These are phyloP conservation scores for Globisporangium yorkense DNA, from an alignment of 352 stramenopile species.

Conservation along the genomic window DNA sequence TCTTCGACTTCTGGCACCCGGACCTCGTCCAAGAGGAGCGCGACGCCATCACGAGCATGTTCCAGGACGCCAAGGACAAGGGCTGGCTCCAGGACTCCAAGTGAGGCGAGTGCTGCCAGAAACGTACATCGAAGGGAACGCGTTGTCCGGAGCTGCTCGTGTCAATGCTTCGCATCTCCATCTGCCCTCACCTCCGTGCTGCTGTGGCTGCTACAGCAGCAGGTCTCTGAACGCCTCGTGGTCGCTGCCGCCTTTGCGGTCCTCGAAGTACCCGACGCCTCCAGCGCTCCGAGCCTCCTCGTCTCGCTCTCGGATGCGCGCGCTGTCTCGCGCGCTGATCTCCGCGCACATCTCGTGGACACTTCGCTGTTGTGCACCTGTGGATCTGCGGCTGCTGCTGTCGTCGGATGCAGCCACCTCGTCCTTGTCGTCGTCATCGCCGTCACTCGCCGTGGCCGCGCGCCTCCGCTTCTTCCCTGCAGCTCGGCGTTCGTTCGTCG, in stretches of 20 bases:
- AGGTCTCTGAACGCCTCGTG: constrained; percentile 10
- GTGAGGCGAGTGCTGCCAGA: constrained; percentile 11
- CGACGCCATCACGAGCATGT: constrained; percentile 60
- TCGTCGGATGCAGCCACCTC: background rate
- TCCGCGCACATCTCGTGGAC: constrained; percentile 2
- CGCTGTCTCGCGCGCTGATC: constrained; percentile 2
- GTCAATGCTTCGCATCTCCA: no score
- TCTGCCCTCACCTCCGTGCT: background rate
- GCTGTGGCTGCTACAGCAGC: background rate
- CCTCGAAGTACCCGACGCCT: background rate
- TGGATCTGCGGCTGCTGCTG: background rate
- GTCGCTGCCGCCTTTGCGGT: constrained; percentile 9
- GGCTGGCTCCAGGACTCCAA: constrained; percentile 64
- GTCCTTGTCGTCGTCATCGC: background rate
- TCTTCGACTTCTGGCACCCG: constrained; percentile 84
- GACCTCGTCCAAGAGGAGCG: constrained; percentile 55
- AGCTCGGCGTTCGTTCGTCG: no score
- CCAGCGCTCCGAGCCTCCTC: background rate
- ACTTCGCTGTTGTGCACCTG: background rate
- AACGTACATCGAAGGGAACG: background rate
- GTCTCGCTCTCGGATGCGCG: background rate
- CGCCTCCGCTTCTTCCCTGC: background rate
- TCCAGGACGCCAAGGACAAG: constrained; percentile 65
- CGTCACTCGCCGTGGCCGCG: background rate
- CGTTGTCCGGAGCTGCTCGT: background rate